Base-by-base conservation (phyloP, 2,329 filamentous ascomycete species). In the Bipolaris sorokiniana region DNA sequence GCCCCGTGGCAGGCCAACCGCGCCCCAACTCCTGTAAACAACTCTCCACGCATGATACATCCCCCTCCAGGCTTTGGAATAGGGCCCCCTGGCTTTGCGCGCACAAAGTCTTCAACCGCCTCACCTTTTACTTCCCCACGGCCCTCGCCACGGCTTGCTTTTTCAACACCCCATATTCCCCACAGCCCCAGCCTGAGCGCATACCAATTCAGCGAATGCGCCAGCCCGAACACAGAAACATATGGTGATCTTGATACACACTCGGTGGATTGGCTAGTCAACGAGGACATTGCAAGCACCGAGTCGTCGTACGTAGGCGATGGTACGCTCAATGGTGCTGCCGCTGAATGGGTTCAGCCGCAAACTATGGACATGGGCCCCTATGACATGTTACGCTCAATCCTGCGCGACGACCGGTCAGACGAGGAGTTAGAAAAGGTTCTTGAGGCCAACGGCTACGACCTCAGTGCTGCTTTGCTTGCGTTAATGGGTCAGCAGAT, bases 391-490 rank as follows among this genome's bases (percentile, higher is more conserved):
- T 83, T 99, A 54, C 90, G 95, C 60, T 97, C 94, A 5, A 96
- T 99, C 38, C 83, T 99, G 23, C 92, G 94, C 46, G 92, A 95
- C 67, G 88, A 91, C 52, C 89, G 90, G 70, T 90, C 91, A 2
- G 94, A 98, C 69, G 93, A 98, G 49, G 95, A 99, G 76, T 94
- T 99, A 46, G 93, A 97, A 74, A 84, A 88, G n/a, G 91, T 94
- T 4, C 84, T 99, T 45, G 91, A 94, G 64, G 84, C 87, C 56
- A 94, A 97, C 74, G 90, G 90, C 54, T 99, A 97, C 73, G 95
- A 99, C 71, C 83, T 99, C 22, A 96, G 92, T 66, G 91, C 94
- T 45, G 96, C 95, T 2, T 90, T 99, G 67, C 89, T 90, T 55
- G 88, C 91, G 31, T 87, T 99, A 57, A 96, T 97, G 85, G 91